Conservation (phyloP, 1,139 yeast species). For the Candida smagusa region DNA sequence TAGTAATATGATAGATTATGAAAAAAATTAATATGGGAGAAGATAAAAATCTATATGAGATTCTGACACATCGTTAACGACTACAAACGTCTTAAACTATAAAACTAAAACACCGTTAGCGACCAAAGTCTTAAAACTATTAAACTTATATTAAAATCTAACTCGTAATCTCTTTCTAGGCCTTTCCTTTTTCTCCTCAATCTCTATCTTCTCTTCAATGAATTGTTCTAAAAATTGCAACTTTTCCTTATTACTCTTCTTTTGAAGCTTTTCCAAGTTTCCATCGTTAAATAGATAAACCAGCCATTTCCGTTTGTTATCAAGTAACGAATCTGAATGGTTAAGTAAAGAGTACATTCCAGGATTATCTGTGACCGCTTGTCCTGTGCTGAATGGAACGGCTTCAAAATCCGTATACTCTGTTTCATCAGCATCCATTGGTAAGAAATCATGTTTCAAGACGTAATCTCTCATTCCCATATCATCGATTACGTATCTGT, state of each 20-base stretch:
- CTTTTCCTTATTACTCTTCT: conserved; percentile 22
- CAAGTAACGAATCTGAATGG: conserved; percentile 17
- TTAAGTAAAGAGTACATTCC: conserved; percentile 22
- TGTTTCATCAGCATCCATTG: conserved; percentile 18
- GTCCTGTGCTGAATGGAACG: conserved; percentile 10
- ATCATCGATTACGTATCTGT: conserved; percentile 50
- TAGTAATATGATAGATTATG: neutral
- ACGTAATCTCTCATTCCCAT: conserved; percentile 56
- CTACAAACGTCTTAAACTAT: too few relatives aligned
- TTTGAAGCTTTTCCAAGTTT: conserved; percentile 34
- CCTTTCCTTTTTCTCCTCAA: conserved; percentile 2
- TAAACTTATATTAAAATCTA: conserved; percentile 2
- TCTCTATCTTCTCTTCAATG: conserved; percentile 5
- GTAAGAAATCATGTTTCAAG: conserved; percentile 45
- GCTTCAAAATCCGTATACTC: conserved; percentile 33
- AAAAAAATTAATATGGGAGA: neutral
- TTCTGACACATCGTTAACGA: too few relatives aligned
- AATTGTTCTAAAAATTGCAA: conserved; percentile 16
- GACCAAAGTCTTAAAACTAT: too few relatives aligned
- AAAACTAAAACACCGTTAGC: too few relatives aligned
- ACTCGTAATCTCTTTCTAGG: conserved; percentile 1
- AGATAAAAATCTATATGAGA: neutral
- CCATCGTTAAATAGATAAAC: conserved; percentile 43
- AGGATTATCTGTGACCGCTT: conserved; percentile 7
- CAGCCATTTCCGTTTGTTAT: conserved; percentile 31